Evolutionary conservation across 2,329 filamentous ascomycete genomes (phyloP).

Genomic region (Fusarium humuli): DNA sequence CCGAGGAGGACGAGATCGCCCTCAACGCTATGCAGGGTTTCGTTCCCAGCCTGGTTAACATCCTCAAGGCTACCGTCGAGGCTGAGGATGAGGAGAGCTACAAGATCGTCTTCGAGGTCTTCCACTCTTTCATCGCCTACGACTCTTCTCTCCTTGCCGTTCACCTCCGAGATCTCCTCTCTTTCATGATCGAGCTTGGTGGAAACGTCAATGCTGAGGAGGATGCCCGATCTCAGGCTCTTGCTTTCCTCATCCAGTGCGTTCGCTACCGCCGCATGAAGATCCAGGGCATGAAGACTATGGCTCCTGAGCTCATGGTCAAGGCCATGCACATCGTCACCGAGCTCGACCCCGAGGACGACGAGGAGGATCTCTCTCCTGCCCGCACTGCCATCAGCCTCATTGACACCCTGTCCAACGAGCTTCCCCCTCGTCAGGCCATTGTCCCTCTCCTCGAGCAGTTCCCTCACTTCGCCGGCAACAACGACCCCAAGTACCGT

Average conservation of each 20-base stretch:
- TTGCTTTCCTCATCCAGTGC: conserved; percentile 93
- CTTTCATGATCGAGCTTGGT: conserved; percentile 92
- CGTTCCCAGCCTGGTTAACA: conserved; percentile 87
- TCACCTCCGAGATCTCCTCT: conserved; percentile 89
- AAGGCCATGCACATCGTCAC: conserved; percentile 91
- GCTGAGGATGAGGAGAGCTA: conserved; percentile 86
- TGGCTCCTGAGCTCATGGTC: conserved; percentile 87
- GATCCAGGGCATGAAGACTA: conserved; percentile 85
- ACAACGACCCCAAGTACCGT: conserved; percentile 79
- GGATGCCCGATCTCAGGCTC: conserved; percentile 87
- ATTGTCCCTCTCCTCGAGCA: conserved; percentile 91
- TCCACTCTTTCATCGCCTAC: conserved; percentile 93
- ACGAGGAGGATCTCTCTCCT: conserved; percentile 83
- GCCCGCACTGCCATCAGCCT: conserved; percentile 86
- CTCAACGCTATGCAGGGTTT: conserved; percentile 82
- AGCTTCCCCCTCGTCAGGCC: conserved; percentile 91
- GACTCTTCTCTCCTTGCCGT: conserved; percentile 84
- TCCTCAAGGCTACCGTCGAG: conserved; percentile 86
- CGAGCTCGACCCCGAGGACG: conserved; percentile 82
- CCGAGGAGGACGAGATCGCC: conserved; percentile 82
- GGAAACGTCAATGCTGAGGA: conserved; percentile 82
- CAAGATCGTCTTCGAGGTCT: conserved; percentile 93
- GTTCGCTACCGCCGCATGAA: conserved; percentile 95
- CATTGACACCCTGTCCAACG: conserved; percentile 88
- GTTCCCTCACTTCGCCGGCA: conserved; percentile 83